phyloP scores from a whole-genome alignment of 2,329 filamentous ascomycete species.

The Neonectria faginata region DNA sequence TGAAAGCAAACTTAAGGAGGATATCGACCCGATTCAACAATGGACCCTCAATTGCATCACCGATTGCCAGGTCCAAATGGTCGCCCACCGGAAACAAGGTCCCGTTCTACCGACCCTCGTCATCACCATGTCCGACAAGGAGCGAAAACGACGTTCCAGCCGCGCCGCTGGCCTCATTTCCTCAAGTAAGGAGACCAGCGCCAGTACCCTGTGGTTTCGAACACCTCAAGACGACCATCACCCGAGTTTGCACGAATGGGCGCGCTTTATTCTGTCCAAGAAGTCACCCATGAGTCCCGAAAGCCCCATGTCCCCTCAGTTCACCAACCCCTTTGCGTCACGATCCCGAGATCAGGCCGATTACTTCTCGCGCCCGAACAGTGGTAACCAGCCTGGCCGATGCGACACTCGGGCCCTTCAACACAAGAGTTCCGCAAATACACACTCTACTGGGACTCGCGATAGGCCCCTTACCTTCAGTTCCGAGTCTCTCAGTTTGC shows the following conservation, averaged over 20 bases:
- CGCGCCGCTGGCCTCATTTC: constrained; percentile 68
- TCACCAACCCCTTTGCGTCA: constrained; percentile 64
- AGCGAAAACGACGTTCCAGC: constrained; percentile 73
- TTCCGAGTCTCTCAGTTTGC: constrained; percentile 70
- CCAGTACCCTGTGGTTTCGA: constrained; percentile 68
- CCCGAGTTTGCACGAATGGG: constrained; percentile 70
- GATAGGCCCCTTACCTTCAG: constrained; percentile 65
- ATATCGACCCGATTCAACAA: constrained; percentile 66
- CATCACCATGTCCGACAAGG: constrained; percentile 68
- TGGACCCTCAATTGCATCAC: constrained; percentile 64
- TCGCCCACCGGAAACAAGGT: constrained; percentile 72
- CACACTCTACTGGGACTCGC: constrained; percentile 59
- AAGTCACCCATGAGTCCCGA: constrained; percentile 61
- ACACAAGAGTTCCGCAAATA: constrained; percentile 62
- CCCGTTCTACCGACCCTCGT: constrained; percentile 70
- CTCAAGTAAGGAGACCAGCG: constrained; percentile 61
- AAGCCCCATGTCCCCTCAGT: constrained; percentile 65
- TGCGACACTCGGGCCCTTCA: constrained; percentile 52
- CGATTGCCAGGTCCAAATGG: constrained; percentile 69
- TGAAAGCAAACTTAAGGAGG: constrained; percentile 52
- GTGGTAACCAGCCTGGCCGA: constrained; percentile 54
- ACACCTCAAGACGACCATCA: constrained; percentile 63
- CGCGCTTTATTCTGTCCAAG: constrained; percentile 62
- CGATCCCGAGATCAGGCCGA: constrained; percentile 57
- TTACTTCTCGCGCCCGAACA: constrained; percentile 57